Percentiles rank a stretch among this genome's conserved stretches.
Evolutionary conservation across 768 basidiomycete genomes (phyloP).

Genomic region (Tulasnella sp.): DNA sequence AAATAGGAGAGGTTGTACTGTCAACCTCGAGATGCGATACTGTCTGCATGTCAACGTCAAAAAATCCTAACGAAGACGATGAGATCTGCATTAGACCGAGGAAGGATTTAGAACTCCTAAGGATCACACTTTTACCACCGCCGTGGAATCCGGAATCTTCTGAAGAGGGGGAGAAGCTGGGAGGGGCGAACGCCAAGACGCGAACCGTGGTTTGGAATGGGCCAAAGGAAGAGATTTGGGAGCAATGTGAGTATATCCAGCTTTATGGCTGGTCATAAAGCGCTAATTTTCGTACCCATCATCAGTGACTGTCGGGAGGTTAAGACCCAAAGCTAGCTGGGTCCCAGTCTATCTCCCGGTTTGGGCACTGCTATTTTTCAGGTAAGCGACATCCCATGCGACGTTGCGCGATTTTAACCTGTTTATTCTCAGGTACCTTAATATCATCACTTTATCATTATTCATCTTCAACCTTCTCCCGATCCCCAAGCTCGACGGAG

Average conservation of each 20-base stretch:
- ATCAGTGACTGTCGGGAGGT: constrained; percentile 47
- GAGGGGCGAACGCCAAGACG: not conserved
- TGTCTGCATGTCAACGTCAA: constrained; percentile 24
- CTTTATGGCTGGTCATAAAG: constrained; percentile 3
- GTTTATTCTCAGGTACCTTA: constrained; percentile 42
- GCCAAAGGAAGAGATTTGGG: constrained; percentile 52
- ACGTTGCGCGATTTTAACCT: not conserved
- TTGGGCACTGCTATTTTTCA: constrained; percentile 39
- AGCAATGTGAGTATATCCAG: constrained; percentile 45
- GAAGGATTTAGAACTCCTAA: constrained; percentile 44
- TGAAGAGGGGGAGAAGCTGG: constrained; percentile 23
- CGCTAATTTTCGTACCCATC: constrained; percentile 1
- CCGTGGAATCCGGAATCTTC: constrained; percentile 1
- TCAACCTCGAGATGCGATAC: constrained; percentile 28
- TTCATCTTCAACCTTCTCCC: constrained; percentile 80
- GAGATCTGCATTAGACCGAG: constrained; percentile 50
- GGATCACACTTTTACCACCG: constrained; percentile 41
- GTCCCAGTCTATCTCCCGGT: constrained; percentile 38
- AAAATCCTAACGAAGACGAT: constrained; percentile 24
- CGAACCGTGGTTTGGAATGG: constrained; percentile 63
- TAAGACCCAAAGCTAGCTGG: constrained; percentile 38
- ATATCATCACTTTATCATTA: constrained; percentile 62
- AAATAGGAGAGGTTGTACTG: constrained; percentile 6
- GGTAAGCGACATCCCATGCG: constrained; percentile 40
- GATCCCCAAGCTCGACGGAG: constrained; percentile 61